These are phyloP conservation scores for Penicillium ochrochloron DNA, from an alignment of 495 filamentous ascomycete species.

Conservation along the genomic window DNA sequence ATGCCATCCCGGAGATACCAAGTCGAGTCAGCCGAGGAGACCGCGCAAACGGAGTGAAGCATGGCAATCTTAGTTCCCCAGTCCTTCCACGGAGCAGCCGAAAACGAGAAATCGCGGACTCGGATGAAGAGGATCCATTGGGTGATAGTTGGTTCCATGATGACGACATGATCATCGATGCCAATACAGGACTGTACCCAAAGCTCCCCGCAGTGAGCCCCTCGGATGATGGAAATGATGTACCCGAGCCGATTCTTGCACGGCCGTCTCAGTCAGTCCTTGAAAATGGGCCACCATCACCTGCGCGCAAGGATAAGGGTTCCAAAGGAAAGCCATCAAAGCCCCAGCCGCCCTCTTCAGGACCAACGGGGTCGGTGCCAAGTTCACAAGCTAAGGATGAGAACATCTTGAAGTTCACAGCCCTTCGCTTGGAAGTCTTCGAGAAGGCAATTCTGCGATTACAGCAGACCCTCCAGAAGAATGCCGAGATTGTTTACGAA, in stretches of 20 bases:
- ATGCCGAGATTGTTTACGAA: constrained; percentile 46
- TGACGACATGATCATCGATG: constrained; percentile 32
- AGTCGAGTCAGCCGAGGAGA: constrained; percentile 7
- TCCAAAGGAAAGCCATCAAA: constrained; percentile 5
- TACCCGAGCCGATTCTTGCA: background rate
- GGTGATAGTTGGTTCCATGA: constrained; percentile 31
- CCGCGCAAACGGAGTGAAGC: constrained; percentile 10
- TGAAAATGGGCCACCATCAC: constrained; percentile 13
- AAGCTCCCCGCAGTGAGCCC: constrained; percentile 33
- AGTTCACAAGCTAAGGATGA: constrained; percentile 32
- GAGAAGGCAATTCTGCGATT: constrained; percentile 29
- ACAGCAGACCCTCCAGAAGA: constrained; percentile 37
- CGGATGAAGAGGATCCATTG: constrained; percentile 47
- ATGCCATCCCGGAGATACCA: constrained; percentile 1
- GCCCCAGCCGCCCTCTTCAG: constrained; percentile 20
- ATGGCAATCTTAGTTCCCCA: constrained; percentile 9
- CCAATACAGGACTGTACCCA: constrained; percentile 36
- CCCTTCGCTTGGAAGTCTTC: constrained; percentile 29
- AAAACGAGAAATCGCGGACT: constrained; percentile 46
- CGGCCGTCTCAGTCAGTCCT: constrained; percentile 11
- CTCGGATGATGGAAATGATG: constrained; percentile 14
- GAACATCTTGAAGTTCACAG: constrained; percentile 38
- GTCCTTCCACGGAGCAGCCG: constrained; percentile 16
- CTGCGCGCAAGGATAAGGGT: constrained; percentile 18
- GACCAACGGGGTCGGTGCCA: constrained; percentile 24